Evolutionary conservation across 148 eudicot genomes (phyloP).

Genomic region (Persicaria tinctoria): DNA sequence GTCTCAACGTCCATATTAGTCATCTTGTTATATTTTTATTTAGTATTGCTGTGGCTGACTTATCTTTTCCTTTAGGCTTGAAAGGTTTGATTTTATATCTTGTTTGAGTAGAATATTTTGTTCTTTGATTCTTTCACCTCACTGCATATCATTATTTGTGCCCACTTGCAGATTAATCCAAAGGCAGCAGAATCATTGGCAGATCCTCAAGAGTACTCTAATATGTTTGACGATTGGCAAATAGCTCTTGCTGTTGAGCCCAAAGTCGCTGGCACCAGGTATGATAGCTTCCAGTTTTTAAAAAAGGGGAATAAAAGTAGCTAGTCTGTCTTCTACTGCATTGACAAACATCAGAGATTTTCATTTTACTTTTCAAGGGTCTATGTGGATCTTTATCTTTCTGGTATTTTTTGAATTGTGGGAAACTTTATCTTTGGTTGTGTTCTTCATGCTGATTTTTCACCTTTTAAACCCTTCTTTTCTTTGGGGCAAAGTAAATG

Average conservation of each 20-base stretch:
- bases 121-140: neutral
- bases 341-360: constrained; percentile 2
- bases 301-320: neutral
- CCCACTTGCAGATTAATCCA: constrained; percentile 57
- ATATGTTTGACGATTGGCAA: constrained; percentile 98
- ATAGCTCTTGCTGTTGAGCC: constrained; percentile 83
- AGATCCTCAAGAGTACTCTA: constrained; percentile 91
- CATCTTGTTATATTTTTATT: neutral
- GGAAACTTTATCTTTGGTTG: too few relatives aligned
- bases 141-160: neutral
- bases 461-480: too few relatives aligned
- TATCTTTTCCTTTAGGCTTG: neutral
- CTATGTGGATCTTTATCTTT: neutral
- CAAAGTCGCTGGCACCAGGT: constrained; percentile 81
- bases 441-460: too few relatives aligned
- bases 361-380: constrained; percentile 15
- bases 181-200: constrained; percentile 99
- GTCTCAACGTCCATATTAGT: neutral
- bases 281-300: constrained; percentile 29
- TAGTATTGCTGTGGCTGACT: neutral
- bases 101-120: neutral
- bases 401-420: too few relatives aligned
- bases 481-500: too few relatives aligned
- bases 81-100: neutral
- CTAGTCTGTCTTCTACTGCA: neutral